phyloP scores from a whole-genome alignment of 805 yeast genomes.

The Jamesozyma hellenica region DNA sequence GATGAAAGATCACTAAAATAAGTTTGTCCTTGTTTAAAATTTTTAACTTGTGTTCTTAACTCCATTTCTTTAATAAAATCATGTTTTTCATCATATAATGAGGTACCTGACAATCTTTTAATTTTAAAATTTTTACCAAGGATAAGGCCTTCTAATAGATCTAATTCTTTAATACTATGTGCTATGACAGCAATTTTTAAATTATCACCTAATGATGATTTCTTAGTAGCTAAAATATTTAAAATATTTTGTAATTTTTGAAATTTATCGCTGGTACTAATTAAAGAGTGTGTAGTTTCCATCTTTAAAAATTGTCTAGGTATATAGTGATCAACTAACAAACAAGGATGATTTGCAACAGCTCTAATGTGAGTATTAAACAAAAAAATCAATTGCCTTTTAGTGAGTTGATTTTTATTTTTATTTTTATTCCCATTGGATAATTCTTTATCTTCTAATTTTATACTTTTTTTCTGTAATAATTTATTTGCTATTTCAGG shows the following conservation, averaged over 20 bases:
- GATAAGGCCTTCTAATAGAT: slow-evolving; percentile 66
- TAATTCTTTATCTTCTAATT: neutral
- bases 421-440: neutral
- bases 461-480: slow-evolving; percentile 10
- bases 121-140: slow-evolving; percentile 63
- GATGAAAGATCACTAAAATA: neutral
- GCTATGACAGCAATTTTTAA: slow-evolving; percentile 39
- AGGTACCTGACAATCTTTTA: slow-evolving; percentile 56
- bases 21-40: neutral
- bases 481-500: neutral
- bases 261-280: slow-evolving; percentile 51
- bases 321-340: slow-evolving; percentile 67
- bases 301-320: slow-evolving; percentile 57
- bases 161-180: slow-evolving; percentile 56
- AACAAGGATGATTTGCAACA: slow-evolving; percentile 56
- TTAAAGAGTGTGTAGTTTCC: slow-evolving; percentile 51
- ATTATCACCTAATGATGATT: slow-evolving; percentile 5
- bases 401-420: neutral
- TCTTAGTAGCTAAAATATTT: slow-evolving; percentile 15
- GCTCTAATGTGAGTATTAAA: slow-evolving; percentile 34
- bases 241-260: slow-evolving; percentile 40
- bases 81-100: slow-evolving; percentile 37
- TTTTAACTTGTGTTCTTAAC: neutral
- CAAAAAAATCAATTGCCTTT: slow-evolving; percentile 19
- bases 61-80: slow-evolving; percentile 5